Percentiles rank a stretch among this genome's conserved stretches.
Evolutionary conservation across 1,284 basidiomycete species (phyloP).

Genomic region (Apiotrichum laibachii): DNA sequence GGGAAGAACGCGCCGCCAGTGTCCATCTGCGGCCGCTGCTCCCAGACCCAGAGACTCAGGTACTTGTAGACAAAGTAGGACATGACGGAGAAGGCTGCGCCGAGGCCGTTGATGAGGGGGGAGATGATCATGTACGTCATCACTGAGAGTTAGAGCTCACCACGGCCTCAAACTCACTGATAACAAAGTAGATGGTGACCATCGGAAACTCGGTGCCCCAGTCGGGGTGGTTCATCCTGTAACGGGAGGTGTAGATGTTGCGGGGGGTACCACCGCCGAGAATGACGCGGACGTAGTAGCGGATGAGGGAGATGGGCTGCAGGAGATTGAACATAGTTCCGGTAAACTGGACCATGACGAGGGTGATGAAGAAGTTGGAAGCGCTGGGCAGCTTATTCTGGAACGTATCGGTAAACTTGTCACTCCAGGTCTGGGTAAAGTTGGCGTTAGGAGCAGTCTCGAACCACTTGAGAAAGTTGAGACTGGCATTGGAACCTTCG

Average conservation of each 20-base stretch:
- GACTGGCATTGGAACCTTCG: neutral
- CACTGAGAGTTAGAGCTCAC: constrained; percentile 39
- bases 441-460: neutral
- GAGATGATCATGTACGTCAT: constrained; percentile 85
- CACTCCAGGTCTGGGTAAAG: neutral
- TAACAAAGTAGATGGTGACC: constrained; percentile 71
- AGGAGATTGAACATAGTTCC: constrained; percentile 54
- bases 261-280: constrained; percentile 55
- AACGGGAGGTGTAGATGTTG: constrained; percentile 52
- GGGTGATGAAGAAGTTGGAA: constrained; percentile 76
- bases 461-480: neutral
- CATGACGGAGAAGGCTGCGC: constrained; percentile 74
- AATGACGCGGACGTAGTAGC: constrained; percentile 65
- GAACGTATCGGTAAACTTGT: constrained; percentile 29
- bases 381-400: constrained; percentile 63
- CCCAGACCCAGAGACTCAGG: constrained; percentile 73
- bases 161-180: constrained; percentile 58
- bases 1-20: constrained; percentile 96
- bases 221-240: constrained; percentile 37
- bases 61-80: constrained; percentile 88
- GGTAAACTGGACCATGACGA: constrained; percentile 57
- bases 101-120: constrained; percentile 90
- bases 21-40: constrained; percentile 69
- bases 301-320: constrained; percentile 61
- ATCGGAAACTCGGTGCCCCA: constrained; percentile 81